Conservation (phyloP, 2,329 filamentous ascomycete species). For the Aureobasidium sp. region DNA sequence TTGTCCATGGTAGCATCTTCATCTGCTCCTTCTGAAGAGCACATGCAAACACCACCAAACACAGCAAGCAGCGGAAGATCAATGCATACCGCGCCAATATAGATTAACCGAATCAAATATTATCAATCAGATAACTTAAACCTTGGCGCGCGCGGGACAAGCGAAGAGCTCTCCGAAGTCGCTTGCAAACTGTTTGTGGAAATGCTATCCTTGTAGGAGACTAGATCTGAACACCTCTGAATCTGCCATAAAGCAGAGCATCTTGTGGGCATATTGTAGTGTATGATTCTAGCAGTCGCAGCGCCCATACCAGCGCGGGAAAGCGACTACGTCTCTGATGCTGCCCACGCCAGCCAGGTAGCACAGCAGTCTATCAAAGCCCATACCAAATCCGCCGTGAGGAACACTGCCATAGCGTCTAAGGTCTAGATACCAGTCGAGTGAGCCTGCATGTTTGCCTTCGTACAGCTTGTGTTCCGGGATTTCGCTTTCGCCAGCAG, state of each 20-base stretch:
- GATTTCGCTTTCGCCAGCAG: constrained; percentile 2
- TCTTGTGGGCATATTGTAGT: background rate
- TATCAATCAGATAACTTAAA: constrained; percentile 16
- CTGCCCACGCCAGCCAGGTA: constrained; percentile 78
- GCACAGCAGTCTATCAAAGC: constrained; percentile 78
- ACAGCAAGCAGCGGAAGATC: background rate
- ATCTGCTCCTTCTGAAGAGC: background rate
- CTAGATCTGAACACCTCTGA: background rate
- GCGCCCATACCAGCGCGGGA: constrained; percentile 64
- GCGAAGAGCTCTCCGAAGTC: constrained; percentile 12
- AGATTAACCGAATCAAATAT: constrained; percentile 1
- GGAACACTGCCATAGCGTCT: constrained; percentile 86
- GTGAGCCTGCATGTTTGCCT: constrained; percentile 22
- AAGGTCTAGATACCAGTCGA: constrained; percentile 85
- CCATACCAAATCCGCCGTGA: constrained; percentile 84
- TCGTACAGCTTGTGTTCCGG: constrained; percentile 15
- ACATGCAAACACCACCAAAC: background rate
- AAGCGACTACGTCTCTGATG: constrained; percentile 77
- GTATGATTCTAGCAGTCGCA: constrained; percentile 39
- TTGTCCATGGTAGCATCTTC: background rate
- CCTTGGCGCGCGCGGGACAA: background rate
- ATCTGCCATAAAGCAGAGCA: background rate
- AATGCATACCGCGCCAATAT: constrained; percentile 5
- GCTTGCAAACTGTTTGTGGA: background rate
- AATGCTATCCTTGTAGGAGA: background rate